Percentiles rank a stretch among this genome's conserved stretches.
These are phyloP conservation scores for Polytrichum formosum DNA, from an alignment of 225 moss, liverwort and hornwort species.

Conservation along the genomic window DNA sequence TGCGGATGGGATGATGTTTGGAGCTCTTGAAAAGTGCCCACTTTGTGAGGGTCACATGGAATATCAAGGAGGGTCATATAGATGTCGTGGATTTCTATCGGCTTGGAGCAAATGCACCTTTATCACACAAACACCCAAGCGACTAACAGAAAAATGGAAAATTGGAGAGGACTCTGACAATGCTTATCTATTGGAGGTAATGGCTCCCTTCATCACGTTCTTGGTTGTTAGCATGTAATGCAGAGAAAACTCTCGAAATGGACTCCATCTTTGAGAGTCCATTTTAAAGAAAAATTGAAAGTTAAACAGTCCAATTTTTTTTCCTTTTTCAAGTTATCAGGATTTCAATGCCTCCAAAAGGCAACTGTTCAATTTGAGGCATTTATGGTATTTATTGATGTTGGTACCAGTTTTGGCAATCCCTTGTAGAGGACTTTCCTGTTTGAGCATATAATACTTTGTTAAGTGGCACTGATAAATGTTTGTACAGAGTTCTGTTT, in stretches of 20 bases:
- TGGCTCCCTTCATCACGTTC: background rate
- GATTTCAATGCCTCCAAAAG: too few species aligned
- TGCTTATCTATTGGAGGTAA: slow-evolving; percentile 71
- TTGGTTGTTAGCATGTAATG: too few species aligned
- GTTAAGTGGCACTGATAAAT: too few species aligned
- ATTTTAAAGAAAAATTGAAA: too few species aligned
- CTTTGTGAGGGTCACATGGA: slow-evolving; percentile 83
- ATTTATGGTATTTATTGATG: too few species aligned
- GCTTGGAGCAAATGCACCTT: slow-evolving; percentile 96
- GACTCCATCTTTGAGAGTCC: too few species aligned
- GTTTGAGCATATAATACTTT: background rate
- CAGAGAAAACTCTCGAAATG: too few species aligned
- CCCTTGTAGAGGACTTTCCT: background rate
- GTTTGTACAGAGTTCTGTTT: too few species aligned
- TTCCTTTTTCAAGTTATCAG: too few species aligned
- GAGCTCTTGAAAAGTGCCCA: slow-evolving; percentile 76
- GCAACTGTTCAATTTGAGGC: too few species aligned
- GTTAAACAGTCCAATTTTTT: too few species aligned
- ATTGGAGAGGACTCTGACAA: slow-evolving; percentile 61
- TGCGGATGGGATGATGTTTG: slow-evolving; percentile 99
- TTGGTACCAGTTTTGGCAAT: background rate
- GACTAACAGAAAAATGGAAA: slow-evolving; percentile 66
- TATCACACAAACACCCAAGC: slow-evolving; percentile 59
- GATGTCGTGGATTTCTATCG: slow-evolving; percentile 84
- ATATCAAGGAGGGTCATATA: slow-evolving; percentile 79